Percentiles rank a stretch among this genome's conserved stretches.
Evolutionary conservation across 345 rosid species (phyloP).

Genomic region (Ailanthus altissimus): DNA sequence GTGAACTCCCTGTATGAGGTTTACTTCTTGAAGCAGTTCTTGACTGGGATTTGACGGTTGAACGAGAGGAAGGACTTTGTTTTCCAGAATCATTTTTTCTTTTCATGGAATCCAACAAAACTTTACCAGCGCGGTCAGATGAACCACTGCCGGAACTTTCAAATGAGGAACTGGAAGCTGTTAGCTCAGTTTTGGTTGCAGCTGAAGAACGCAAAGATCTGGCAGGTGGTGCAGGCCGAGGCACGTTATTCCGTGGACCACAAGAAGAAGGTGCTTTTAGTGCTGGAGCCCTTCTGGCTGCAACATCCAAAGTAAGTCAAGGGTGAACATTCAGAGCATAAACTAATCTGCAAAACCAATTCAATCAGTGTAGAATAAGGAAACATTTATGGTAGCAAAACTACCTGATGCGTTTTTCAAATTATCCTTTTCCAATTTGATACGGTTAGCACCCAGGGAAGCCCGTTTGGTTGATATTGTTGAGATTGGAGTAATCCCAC

Average conservation of each 20-base stretch:
- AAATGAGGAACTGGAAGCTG: constrained; percentile 60
- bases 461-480: constrained; percentile 52
- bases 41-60: constrained; percentile 28
- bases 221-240: constrained; percentile 46
- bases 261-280: constrained; percentile 37
- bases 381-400: neutral
- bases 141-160: constrained; percentile 67
- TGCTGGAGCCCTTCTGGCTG: constrained; percentile 50
- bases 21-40: constrained; percentile 42
- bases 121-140: constrained; percentile 44
- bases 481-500: constrained; percentile 36
- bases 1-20: constrained; percentile 38
- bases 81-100: constrained; percentile 40
- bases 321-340: constrained; percentile 21
- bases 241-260: constrained; percentile 38
- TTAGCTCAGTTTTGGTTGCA: constrained; percentile 50
- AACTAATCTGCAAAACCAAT: neutral
- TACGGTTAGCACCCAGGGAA: constrained; percentile 49
- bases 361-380: neutral
- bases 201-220: constrained; percentile 49
- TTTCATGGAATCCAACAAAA: constrained; percentile 37
- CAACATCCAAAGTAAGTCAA: constrained; percentile 20
- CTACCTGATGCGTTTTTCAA: constrained; percentile 42
- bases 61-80: constrained; percentile 35
- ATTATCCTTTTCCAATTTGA: constrained; percentile 52